These are phyloP conservation scores for Capsicum baccatum DNA, from an alignment of 257 asterid species.

Conservation along the genomic window DNA sequence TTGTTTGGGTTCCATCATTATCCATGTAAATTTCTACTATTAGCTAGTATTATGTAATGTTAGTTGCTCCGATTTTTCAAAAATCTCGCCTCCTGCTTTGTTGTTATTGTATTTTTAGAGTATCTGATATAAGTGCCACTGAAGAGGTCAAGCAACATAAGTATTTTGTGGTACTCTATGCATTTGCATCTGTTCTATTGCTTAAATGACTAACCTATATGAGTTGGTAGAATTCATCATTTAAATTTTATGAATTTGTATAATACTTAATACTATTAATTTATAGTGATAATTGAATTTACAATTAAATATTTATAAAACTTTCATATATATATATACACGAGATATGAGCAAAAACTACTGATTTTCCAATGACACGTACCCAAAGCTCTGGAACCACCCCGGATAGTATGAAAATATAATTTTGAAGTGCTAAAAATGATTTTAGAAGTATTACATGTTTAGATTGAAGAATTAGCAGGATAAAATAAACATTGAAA, in stretches of 20 bases:
- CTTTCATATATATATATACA: too few species aligned
- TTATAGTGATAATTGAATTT: neutral
- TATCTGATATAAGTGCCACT: neutral
- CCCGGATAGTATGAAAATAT: too few species aligned
- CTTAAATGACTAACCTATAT: neutral
- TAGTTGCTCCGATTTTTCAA: neutral
- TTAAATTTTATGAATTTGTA: neutral
- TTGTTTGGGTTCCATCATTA: slow-evolving; percentile 59
- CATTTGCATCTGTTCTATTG: neutral
- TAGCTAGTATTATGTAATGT: neutral
- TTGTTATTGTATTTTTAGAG: neutral
- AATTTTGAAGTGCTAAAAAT: neutral
- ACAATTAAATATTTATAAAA: too few species aligned
- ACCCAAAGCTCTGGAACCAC: too few species aligned
- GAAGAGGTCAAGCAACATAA: neutral
- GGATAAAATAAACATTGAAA: neutral
- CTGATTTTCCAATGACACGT: too few species aligned
- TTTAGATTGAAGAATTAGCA: neutral
- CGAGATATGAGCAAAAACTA: too few species aligned
- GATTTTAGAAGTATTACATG: neutral
- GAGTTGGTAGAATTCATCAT: neutral
- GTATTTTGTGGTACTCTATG: neutral
- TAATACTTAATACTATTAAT: neutral
- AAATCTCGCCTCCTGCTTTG: neutral
- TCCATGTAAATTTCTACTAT: neutral